phyloP scores from a whole-genome alignment of 1,139 yeast species.

The Candida sp. region DNA sequence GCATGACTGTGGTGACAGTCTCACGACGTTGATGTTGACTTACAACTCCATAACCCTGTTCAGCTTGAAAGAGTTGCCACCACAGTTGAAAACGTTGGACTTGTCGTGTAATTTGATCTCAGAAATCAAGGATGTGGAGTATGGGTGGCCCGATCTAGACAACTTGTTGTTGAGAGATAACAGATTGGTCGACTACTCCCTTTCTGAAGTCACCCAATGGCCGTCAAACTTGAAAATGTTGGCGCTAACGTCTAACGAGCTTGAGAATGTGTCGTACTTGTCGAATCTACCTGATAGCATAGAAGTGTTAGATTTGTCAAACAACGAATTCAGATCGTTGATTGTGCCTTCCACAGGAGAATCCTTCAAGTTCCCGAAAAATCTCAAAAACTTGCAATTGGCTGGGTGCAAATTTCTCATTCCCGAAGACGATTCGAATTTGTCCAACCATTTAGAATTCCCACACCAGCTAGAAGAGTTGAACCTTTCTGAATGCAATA shows the following conservation, averaged over 20 bases:
- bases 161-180: constrained; percentile 31
- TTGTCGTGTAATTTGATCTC: constrained; percentile 26
- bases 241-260: constrained; percentile 27
- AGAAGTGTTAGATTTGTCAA: constrained; percentile 23
- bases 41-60: constrained; percentile 28
- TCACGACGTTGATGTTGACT: constrained; percentile 38
- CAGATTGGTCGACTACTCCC: constrained; percentile 21
- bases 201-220: constrained; percentile 23
- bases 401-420: constrained; percentile 5
- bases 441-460: constrained; percentile 16
- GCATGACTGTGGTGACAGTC: constrained; percentile 18
- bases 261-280: constrained; percentile 22
- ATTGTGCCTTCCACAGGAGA: constrained; percentile 4
- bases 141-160: constrained; percentile 31
- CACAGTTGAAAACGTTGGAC: constrained; percentile 31
- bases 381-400: constrained; percentile 24
- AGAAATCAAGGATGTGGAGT: constrained; percentile 7
- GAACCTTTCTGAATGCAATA: constrained; percentile 27
- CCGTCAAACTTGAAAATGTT: constrained; percentile 26
- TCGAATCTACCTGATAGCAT: constrained; percentile 25
- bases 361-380: constrained; percentile 25
- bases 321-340: constrained; percentile 13
- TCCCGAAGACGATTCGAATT: not conserved
- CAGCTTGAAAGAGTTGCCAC: constrained; percentile 28
- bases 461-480: constrained; percentile 26